Evolutionary conservation across 192 early-diverging fungal species (phyloP).

Genomic region (Podila clonocystis): DNA sequence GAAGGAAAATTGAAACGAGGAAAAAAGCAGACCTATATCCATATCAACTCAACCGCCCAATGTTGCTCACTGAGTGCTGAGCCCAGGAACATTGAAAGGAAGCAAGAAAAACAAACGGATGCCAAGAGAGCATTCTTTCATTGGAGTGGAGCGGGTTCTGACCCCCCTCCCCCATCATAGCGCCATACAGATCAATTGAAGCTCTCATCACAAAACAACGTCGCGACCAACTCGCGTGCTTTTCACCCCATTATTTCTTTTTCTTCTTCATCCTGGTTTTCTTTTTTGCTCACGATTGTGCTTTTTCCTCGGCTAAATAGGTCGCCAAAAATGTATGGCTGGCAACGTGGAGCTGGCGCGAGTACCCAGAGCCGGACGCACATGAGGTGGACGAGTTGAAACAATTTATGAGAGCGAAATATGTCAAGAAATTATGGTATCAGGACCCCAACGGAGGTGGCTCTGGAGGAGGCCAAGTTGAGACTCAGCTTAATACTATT

Average conservation of each 20-base stretch:
- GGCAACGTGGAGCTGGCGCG: conserved; percentile 50
- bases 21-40: too few relatives aligned
- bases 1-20: too few relatives aligned
- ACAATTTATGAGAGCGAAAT: conserved; percentile 55
- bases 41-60: too few relatives aligned
- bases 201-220: neutral
- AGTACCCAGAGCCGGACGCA: conserved; percentile 52
- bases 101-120: too few relatives aligned
- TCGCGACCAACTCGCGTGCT: neutral
- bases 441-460: conserved; percentile 21
- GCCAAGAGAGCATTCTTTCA: neutral
- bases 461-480: neutral
- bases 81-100: too few relatives aligned
- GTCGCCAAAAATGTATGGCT: conserved; percentile 47
- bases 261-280: too few relatives aligned
- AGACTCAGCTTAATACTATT: neutral
- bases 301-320: conserved; percentile 5
- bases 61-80: too few relatives aligned
- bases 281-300: neutral
- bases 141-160: neutral
- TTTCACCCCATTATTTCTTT: neutral
- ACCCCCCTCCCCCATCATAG: neutral
- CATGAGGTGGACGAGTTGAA: conserved; percentile 44
- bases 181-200: too few relatives aligned
- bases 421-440: conserved; percentile 52